A percentile compares a stretch with the other conserved stretches of the same genome.
Conservation (phyloP, 208 protist genomes). For the Crithidia sp. region DNA sequence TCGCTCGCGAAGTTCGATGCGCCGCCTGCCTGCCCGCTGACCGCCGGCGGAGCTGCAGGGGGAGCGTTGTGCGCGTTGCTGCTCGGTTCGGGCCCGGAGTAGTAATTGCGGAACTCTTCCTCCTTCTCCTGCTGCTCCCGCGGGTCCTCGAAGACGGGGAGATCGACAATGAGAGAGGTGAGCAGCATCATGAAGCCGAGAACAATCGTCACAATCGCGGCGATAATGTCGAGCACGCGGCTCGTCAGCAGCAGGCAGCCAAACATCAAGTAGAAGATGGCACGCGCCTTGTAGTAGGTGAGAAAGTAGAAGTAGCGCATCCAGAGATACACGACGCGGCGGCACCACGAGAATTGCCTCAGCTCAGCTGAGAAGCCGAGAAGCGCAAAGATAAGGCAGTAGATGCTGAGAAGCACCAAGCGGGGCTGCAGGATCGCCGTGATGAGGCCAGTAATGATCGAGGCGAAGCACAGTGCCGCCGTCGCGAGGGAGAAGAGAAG, state of each 20-base stretch:
- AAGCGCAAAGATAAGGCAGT: constrained; percentile 71
- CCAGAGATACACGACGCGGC: constrained; percentile 60
- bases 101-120: constrained; percentile 37
- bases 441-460: constrained; percentile 50
- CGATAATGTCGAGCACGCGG: constrained; percentile 42
- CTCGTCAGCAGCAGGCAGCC: constrained; percentile 63
- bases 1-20: constrained; percentile 5
- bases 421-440: constrained; percentile 26
- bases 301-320: constrained; percentile 83
- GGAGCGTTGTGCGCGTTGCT: constrained; percentile 1
- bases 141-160: constrained; percentile 68
- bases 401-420: constrained; percentile 52
- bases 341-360: constrained; percentile 58
- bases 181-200: constrained; percentile 71
- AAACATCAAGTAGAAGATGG: constrained; percentile 80
- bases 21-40: constrained; percentile 1
- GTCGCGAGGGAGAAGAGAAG: constrained; percentile 42
- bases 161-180: constrained; percentile 43
- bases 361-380: constrained; percentile 74
- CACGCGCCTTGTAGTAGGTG: constrained; percentile 62
- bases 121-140: constrained; percentile 37
- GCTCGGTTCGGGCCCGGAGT: constrained; percentile 20
- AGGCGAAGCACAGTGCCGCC: constrained; percentile 40
- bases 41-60: constrained; percentile 1
- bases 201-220: constrained; percentile 42